Conservation (phyloP, 768 basidiomycete genomes). For the Daedaleopsis sinensis region DNA sequence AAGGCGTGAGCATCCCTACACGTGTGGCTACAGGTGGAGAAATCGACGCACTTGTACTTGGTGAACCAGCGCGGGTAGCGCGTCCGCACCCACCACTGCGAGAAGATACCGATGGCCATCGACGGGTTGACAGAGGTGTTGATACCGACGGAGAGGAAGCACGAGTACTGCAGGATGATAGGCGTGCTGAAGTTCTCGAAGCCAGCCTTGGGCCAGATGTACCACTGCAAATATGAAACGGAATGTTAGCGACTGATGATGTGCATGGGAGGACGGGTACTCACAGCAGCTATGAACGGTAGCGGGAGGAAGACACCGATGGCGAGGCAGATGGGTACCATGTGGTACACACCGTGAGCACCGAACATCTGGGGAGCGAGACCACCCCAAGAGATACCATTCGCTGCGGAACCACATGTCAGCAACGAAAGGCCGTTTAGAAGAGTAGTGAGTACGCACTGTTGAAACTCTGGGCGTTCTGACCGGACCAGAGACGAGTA, state of each 20-base stretch:
- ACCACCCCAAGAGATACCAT: constrained; percentile 61
- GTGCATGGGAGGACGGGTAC: neutral
- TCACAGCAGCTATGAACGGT: constrained; percentile 47
- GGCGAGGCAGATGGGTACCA: constrained; percentile 42
- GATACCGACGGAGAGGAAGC: constrained; percentile 55
- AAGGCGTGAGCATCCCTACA: neutral
- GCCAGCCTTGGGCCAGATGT: constrained; percentile 43
- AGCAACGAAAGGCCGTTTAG: constrained; percentile 48
- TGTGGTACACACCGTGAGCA: constrained; percentile 13
- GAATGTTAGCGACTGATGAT: constrained; percentile 30
- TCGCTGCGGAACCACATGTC: constrained; percentile 21
- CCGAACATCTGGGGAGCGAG: constrained; percentile 36
- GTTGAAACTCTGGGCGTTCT: constrained; percentile 53
- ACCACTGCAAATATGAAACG: constrained; percentile 53
- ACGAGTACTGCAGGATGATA: constrained; percentile 48
- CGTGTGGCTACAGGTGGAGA: constrained; percentile 2
- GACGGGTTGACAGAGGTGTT: constrained; percentile 52
- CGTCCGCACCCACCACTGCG: constrained; percentile 46
- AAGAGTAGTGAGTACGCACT: constrained; percentile 32
- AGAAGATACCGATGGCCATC: constrained; percentile 45
- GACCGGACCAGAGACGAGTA: constrained; percentile 52
- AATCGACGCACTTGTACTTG: constrained; percentile 55
- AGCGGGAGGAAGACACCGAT: constrained; percentile 56
- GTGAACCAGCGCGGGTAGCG: constrained; percentile 50
- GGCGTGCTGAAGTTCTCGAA: constrained; percentile 52